phyloP scores from a whole-genome alignment of 805 yeast species.

The Spathaspora girioi region DNA sequence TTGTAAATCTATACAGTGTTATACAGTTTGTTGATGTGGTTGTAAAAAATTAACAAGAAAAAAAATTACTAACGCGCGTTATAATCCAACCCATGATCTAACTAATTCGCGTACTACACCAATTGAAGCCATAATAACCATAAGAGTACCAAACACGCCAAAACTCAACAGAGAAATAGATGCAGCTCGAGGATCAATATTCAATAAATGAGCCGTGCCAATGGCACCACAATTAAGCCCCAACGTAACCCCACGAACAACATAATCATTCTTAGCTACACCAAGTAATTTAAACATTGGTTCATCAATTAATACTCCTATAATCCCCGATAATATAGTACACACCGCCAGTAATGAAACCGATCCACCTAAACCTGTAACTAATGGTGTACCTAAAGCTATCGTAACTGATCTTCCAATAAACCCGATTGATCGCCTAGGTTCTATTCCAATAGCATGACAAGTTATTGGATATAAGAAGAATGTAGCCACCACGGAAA shows the following conservation, averaged over 20 bases:
- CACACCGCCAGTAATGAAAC: slow-evolving; percentile 73
- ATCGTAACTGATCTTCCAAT: slow-evolving; percentile 77
- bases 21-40: not conserved
- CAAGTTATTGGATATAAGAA: slow-evolving; percentile 71
- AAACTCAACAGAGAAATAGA: slow-evolving; percentile 73
- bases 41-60: not conserved
- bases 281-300: slow-evolving; percentile 45
- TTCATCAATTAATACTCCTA: slow-evolving; percentile 69
- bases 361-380: slow-evolving; percentile 64
- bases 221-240: slow-evolving; percentile 83
- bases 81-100: slow-evolving; percentile 16
- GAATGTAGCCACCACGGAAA: slow-evolving; percentile 54
- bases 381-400: slow-evolving; percentile 75
- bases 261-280: slow-evolving; percentile 60
- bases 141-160: slow-evolving; percentile 66
- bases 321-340: slow-evolving; percentile 71
- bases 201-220: slow-evolving; percentile 71
- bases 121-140: slow-evolving; percentile 68
- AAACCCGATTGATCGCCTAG: slow-evolving; percentile 64
- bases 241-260: slow-evolving; percentile 70
- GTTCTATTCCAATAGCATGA: slow-evolving; percentile 58
- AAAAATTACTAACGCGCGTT: not conserved
- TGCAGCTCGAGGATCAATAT: slow-evolving; percentile 74
- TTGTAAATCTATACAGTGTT: not conserved
- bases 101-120: slow-evolving; percentile 26